Conservation (phyloP, 2,329 filamentous ascomycete genomes). For the Monosporascus ibericus region DNA sequence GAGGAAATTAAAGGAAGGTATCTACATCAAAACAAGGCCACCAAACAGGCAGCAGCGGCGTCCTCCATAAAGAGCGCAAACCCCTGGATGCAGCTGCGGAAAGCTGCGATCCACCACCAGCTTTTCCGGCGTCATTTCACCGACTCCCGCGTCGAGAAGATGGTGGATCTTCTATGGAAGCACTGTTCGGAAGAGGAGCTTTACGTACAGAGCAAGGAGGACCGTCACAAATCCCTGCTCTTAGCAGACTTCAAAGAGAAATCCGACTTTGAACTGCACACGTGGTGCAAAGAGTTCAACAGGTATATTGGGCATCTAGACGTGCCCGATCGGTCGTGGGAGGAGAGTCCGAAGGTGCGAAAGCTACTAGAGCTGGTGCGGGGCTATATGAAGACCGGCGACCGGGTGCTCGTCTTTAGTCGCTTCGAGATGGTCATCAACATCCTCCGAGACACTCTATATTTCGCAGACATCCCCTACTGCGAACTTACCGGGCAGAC, state of each 20-base stretch:
- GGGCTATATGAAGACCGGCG: conserved; percentile 70
- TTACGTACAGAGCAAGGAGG: conserved; percentile 29
- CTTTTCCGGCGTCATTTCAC: conserved; percentile 78
- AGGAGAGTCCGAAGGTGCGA: conserved; percentile 75
- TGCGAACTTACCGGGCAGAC: conserved; percentile 84
- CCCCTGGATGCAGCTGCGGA: conserved; percentile 83
- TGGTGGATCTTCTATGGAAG: conserved; percentile 70
- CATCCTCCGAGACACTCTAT: conserved; percentile 77
- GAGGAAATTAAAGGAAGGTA: conserved; percentile 58
- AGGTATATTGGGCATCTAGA: conserved; percentile 48
- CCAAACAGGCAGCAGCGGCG: conserved; percentile 46
- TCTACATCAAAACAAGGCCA: conserved; percentile 48
- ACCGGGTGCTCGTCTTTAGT: conserved; percentile 85
- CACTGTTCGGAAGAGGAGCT: conserved; percentile 54
- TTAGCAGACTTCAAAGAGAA: conserved; percentile 49
- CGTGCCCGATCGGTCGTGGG: conserved; percentile 45
- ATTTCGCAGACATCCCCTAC: conserved; percentile 65
- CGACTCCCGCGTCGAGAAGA: conserved; percentile 67
- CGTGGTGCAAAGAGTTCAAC: conserved; percentile 56
- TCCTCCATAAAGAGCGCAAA: conserved; percentile 53
- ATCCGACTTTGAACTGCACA: conserved; percentile 60
- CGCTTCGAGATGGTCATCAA: conserved; percentile 91
- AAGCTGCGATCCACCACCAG: conserved; percentile 86
- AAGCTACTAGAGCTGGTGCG: conserved; percentile 70
- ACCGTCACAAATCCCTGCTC: conserved; percentile 46